Base-by-base conservation (phyloP, 805 yeast genomes). In the Candida ortonii region DNA sequence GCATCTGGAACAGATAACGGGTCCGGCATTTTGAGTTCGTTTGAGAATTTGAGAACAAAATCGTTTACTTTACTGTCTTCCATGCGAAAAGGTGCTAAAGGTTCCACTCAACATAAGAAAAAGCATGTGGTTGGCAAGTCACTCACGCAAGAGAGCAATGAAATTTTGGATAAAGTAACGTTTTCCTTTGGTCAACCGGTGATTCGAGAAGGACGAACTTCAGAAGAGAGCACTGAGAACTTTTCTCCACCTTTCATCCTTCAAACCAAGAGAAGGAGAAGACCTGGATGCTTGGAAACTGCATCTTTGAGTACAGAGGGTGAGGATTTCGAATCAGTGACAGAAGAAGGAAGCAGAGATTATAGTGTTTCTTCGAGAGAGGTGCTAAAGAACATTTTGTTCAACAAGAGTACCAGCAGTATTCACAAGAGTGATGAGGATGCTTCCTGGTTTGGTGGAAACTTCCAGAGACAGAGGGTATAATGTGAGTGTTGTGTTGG, bases 361-460 rank as follows among this genome's bases (percentile, higher is more conserved):
- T n/a, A n/a, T n/a, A n/a, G n/a, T n/a, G n/a, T n/a, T n/a, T n/a
- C n/a, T n/a, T 33, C 44, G n/a, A 33, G 25, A 13, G 42, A 40
- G 14, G 31, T 27, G 6, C 25, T 43, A 16, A 36, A 21, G 22
- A 34, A 24, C 25, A 38, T 39, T 5, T 25, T 43, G 14, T 39
- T 33, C 19, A 30, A 24, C 18, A 27, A 37, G 11, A 38, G 25
- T 15, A 35, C 38, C 30, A 33, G 30, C 16, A 42, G 40, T 20
- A 28, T 34, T 20, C 25, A 29, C 4, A 39, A 36, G 13, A 43
- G 48, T 26, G 55, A 50, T 13, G 53, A 50, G 11, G 55, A 50
- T 13, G 31, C 38, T 7, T 33, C 27, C 14, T 52, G 57, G 57
- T 46, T 52, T 34, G 57, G 57, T 12, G 47, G 49, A 3, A 50